phyloP scores from a whole-genome alignment of 108 stramenopile genomes.

The Aurantiochytrium sp. region DNA sequence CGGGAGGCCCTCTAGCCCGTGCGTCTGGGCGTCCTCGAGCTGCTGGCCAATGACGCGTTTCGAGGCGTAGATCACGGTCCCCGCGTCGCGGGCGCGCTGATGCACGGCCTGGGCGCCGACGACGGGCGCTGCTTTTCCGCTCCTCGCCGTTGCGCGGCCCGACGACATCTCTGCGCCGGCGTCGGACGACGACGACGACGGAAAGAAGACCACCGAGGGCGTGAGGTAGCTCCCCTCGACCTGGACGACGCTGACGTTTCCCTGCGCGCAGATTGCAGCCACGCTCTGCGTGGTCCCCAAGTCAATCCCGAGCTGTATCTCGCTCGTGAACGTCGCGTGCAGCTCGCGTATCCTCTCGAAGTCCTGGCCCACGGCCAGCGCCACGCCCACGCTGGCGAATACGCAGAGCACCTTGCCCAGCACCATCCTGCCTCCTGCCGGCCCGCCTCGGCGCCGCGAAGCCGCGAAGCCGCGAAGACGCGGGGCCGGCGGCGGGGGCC shows the following conservation, averaged over 20 bases:
- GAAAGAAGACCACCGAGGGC: not conserved
- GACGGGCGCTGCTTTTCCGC: not conserved
- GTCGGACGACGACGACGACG: no score
- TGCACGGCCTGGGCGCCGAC: not conserved
- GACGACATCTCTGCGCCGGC: no score
- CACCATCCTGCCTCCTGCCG: no score
- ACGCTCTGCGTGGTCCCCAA: not conserved
- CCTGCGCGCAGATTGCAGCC: constrained; percentile 9
- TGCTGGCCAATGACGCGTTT: constrained; percentile 12
- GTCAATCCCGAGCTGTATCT: not conserved
- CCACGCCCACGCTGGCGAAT: not conserved
- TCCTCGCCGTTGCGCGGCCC: no score
- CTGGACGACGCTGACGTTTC: not conserved
- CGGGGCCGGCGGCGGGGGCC: no score
- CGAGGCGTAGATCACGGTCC: not conserved
- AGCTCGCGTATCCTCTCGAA: not conserved
- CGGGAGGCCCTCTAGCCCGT: not conserved
- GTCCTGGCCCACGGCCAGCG: not conserved
- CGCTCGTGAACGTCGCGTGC: not conserved
- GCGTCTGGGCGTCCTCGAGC: not conserved
- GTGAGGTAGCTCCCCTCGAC: not conserved
- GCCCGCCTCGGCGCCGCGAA: no score
- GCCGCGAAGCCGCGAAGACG: no score
- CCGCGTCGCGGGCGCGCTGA: not conserved
- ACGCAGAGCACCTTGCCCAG: not conserved